A percentile compares a stretch with the other conserved stretches of the same genome.
These are phyloP conservation scores for Dactylellina cionopaga DNA, from an alignment of 2,329 filamentous ascomycete genomes.

Conservation along the genomic window DNA sequence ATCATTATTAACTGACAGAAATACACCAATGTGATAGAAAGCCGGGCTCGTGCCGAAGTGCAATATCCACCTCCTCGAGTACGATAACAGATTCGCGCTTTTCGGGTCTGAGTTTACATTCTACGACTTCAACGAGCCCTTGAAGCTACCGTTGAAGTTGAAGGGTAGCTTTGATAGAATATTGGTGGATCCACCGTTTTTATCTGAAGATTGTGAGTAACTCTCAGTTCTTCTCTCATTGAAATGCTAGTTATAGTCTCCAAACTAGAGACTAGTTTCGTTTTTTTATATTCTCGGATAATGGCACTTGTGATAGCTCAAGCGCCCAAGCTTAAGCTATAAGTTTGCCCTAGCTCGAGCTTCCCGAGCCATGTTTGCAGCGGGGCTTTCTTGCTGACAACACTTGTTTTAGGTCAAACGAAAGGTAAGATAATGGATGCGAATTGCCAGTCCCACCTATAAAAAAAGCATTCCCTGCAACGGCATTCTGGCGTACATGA, in stretches of 20 bases:
- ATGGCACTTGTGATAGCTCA: background rate
- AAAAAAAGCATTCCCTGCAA: background rate
- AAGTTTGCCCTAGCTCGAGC: too few species aligned
- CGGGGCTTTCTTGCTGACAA: constrained; percentile 11
- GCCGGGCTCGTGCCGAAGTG: constrained; percentile 62
- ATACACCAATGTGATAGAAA: constrained; percentile 22
- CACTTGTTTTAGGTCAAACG: constrained; percentile 30
- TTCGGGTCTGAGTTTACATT: constrained; percentile 75
- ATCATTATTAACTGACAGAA: constrained; percentile 6
- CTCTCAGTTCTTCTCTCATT: constrained; percentile 63
- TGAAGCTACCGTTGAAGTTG: constrained; percentile 62
- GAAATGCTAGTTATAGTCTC: too few species aligned
- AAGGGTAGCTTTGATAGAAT: constrained; percentile 72
- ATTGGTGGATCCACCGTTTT: constrained; percentile 80
- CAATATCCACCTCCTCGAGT: constrained; percentile 75
- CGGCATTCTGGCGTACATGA: constrained; percentile 3
- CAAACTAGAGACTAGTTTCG: background rate
- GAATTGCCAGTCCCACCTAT: constrained; percentile 2
- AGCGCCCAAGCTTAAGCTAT: too few species aligned
- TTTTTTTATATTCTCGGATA: background rate
- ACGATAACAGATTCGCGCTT: constrained; percentile 76
- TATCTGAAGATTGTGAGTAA: constrained; percentile 81
- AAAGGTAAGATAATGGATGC: constrained; percentile 31
- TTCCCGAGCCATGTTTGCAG: background rate
- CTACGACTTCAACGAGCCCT: constrained; percentile 78